Evolutionary conservation across 805 yeast genomes (phyloP), one percentile per base, ranked within the genome.

Genomic region (Clavispora fructus): DNA sequence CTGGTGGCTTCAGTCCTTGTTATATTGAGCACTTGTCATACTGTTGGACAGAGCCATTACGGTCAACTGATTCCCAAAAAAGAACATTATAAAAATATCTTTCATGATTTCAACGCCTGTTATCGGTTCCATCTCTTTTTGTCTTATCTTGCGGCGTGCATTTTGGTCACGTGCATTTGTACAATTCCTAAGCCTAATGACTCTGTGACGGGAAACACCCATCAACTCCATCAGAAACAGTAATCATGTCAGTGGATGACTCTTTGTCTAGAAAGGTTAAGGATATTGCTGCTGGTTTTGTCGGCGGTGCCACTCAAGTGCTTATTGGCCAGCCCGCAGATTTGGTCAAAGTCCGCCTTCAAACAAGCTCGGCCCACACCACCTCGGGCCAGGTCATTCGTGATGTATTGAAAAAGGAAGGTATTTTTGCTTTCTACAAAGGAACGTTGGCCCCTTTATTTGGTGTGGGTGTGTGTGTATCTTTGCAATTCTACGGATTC

Each of bases 401-500:
- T 45, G 62, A 64, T 35, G 76, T 71, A 23, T 16, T 72, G 13
- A 55, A 60, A 28, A 69, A 71, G 49, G 77, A 72, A 56, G 77
- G 77, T 4, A 39, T 65, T 4, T 54, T 64, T 26, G 75, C 77
- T 2, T 72, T 72, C 53, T 72, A 72, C 55, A 72, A 72, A 48
- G 77, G 77, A 6, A 72, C 77, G 0, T 51, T 71, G 32, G 67
- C 77, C 1, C 77, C 77, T 2, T 58, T 72, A 25, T 60, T 71
- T 46, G 77, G 77, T 0, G 77, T 72, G 6, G 70, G 58, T 0
- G 82, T 78, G 1, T 82, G 88, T 66, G 88, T 82, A 7, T 80
- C 85, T 2, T 64, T 82, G 29, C 88, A 82, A 56, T 83, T 82
- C 60, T 83, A 82, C 55, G 87, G 88, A 1, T 85, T 82, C 56